Evolutionary conservation across 2,329 filamentous ascomycete genomes (phyloP).

Genomic region (Dothideomycetidae sp.): DNA sequence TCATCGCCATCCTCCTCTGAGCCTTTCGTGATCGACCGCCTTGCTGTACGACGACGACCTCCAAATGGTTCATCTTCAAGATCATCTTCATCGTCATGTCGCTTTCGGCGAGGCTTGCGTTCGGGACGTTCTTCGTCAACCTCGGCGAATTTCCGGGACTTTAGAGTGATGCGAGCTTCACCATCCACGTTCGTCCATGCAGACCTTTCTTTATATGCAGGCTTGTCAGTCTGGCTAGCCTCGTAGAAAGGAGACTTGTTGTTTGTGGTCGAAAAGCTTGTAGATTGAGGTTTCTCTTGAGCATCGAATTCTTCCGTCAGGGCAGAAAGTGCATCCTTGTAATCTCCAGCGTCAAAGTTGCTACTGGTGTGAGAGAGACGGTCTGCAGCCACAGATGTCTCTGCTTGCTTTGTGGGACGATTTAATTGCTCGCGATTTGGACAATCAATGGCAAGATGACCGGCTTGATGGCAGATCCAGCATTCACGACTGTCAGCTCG

Average conservation of each 20-base stretch:
- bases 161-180: conserved; percentile 5
- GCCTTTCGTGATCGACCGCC: conserved; percentile 7
- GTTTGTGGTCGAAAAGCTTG: too few relatives aligned
- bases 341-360: too few relatives aligned
- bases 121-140: conserved; percentile 12
- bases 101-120: conserved; percentile 15
- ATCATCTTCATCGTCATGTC: conserved; percentile 8
- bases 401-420: too few relatives aligned
- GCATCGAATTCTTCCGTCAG: neutral
- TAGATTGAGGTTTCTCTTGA: too few relatives aligned
- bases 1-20: conserved; percentile 12
- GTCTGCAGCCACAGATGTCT: too few relatives aligned
- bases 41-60: conserved; percentile 11
- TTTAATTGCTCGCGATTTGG: conserved; percentile 5
- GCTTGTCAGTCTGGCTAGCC: too few relatives aligned
- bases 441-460: conserved; percentile 9
- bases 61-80: conserved; percentile 8
- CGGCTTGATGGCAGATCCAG: conserved; percentile 5
- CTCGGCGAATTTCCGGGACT: conserved; percentile 11
- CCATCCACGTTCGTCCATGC: conserved; percentile 12
- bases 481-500: conserved; percentile 9
- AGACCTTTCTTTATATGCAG: too few relatives aligned
- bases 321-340: too few relatives aligned
- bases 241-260: too few relatives aligned
- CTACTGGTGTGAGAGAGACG: too few relatives aligned